phyloP scores from a whole-genome alignment of 225 moss, liverwort and hornwort species.

The Pseudoscleropodium purum region DNA sequence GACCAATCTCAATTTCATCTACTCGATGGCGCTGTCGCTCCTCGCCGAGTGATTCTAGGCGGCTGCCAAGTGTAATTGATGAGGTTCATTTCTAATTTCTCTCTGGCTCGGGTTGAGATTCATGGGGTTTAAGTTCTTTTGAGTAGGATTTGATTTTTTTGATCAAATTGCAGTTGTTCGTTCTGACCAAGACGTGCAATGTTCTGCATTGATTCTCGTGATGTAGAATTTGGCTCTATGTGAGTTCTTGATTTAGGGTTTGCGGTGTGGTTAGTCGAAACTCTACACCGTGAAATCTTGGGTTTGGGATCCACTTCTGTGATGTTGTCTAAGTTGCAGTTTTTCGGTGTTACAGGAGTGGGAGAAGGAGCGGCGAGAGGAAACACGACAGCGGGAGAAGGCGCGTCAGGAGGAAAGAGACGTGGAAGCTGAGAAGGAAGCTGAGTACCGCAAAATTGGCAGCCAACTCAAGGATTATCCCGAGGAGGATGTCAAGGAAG shows the following conservation, averaged over 20 bases:
- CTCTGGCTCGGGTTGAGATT: background rate
- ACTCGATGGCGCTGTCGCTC: background rate
- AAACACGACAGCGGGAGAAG: conserved; percentile 36
- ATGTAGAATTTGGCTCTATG: background rate
- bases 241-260: background rate
- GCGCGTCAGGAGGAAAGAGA: conserved; percentile 41
- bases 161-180: background rate
- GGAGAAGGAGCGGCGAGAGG: conserved; percentile 50
- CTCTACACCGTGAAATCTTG: background rate
- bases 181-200: background rate
- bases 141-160: background rate
- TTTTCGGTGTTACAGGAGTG: conserved; percentile 42
- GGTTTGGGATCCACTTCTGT: background rate
- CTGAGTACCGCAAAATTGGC: conserved; percentile 36
- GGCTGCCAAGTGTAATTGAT: conserved; percentile 1
- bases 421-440: conserved; percentile 48
- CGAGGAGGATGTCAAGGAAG: conserved; percentile 46
- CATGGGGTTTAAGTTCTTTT: background rate
- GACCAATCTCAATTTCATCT: background rate
- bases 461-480: conserved; percentile 48
- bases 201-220: background rate
- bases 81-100: conserved; percentile 2
- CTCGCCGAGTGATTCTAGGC: background rate
- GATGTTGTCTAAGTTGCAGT: background rate
- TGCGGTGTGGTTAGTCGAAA: background rate